Base-by-base conservation (phyloP, 2,329 filamentous ascomycete genomes). In the Botrytis squamosa region DNA sequence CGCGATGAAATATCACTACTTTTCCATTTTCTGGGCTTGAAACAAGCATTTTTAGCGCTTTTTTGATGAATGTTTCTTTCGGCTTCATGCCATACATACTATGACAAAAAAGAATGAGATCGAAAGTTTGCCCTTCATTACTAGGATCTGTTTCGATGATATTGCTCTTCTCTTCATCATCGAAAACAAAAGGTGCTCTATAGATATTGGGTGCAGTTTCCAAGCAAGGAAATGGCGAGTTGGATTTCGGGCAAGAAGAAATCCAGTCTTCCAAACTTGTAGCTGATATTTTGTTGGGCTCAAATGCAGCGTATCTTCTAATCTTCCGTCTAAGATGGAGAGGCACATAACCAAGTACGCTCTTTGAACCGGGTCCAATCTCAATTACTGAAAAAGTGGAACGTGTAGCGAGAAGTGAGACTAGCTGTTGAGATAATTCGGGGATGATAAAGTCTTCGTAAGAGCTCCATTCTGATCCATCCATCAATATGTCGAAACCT, bases 71-170 rank as follows among this genome's bases (percentile, higher is more conserved):
- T 2, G 22, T 78, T n/a, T 75, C 77, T 76, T 88, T 86, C 3
- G 83, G 83, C 0, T 82, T 83, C 85, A 91, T 87, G 74, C 87
- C 88, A 76, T 91, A 90, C 85, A 91, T 85, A 81, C 89, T 90
- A 79, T 91, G 88, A 76, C 88, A 91, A 80, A 91, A 89, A 7
- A 91, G 77, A 29, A 91, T 79, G 59, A 90, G 20, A 75, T 91
- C 85, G 77, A 85, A 91, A 52, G 46, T 12, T 74, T 82, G 84
- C 36, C 83, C 79, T 46, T 81, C 76, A 1, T 68, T 46, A 71
- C 80, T 73, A 70, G 65, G 78, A 72, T 73, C 74, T 36, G 72
- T 77, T 46, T 46, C 7, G 44, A 46, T 22, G 18, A 9, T 46
- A 8, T 46, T 46, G 6, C 18, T 44, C 5, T 46, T 22, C 46